Base-by-base conservation (phyloP, 495 filamentous ascomycete species). In the Podospora pseudocomata region DNA sequence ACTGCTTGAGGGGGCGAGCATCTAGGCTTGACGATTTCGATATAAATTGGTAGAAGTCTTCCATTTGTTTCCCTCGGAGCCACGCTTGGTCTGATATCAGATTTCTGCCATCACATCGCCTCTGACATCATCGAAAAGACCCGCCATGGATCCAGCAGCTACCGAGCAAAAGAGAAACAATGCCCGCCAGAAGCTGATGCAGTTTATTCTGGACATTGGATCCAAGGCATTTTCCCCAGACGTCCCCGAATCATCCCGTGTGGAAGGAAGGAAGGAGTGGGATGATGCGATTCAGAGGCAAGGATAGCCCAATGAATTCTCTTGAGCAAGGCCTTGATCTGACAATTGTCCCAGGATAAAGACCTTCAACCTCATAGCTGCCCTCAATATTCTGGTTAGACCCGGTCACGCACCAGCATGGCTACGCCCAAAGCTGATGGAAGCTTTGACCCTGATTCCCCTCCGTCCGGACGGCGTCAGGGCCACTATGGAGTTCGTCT, bases 401-500 rank as follows among this genome's bases (percentile, higher is more conserved):
- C 81, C 81, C 5, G 80, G 75, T 32, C 68, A 78, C 28, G 75
- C 78, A 5, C 80, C 80, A 26, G 72, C 73, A 69, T 86, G 83
- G 83, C 76, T 88, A 32, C 84, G 81, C n/a, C 19, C 77, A 55
- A 81, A 80, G 67, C 64, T 88, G 4, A 78, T 91, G 19, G 85
- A 87, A 18, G 77, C 79, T 6, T 80, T 94, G 11, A 86, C 89
- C 13, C 71, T 81, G 19, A 71, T 93, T 18, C 90, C 91, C 3
- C 81, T 92, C n/a, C 84, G 90, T 1, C 75, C 82, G 0, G 80
- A 83, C 55, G 91, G 91, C 3, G 88, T 93, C 4, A 75, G 90
- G 20, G 84, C 88, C 54, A 89, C 87, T 0, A 84, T 94, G 58
- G 85, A 92, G 71, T 93, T 93, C 71, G 82, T 93, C 80, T 74